A percentile compares a stretch with the other conserved stretches of the same genome.
Evolutionary conservation across 2,329 filamentous ascomycete species (phyloP).

Genomic region (Scortechinia acanthostroma): DNA sequence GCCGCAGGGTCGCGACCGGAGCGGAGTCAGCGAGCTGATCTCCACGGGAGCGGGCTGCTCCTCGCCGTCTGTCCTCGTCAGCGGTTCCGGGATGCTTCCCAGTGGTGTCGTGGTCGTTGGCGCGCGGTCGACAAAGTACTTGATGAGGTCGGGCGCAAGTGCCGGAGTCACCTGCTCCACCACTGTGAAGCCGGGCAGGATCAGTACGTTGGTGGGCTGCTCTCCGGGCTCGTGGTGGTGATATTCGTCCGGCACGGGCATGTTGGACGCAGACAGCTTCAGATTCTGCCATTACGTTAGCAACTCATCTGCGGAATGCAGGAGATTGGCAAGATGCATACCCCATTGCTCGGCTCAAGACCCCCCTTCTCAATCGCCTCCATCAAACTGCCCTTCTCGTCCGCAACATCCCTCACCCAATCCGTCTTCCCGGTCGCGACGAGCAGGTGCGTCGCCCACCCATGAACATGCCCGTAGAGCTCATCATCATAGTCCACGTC

Average conservation of each 20-base stretch:
- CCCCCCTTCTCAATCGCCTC: slow-evolving; percentile 27
- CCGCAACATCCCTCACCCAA: slow-evolving; percentile 58
- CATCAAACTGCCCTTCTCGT: slow-evolving; percentile 50
- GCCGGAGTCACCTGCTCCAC: slow-evolving; percentile 54
- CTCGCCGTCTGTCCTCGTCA: too few species aligned
- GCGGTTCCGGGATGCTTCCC: neutral
- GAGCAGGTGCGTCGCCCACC: slow-evolving; percentile 56
- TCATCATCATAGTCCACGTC: slow-evolving; percentile 47
- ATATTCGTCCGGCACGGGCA: slow-evolving; percentile 39
- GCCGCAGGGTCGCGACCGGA: slow-evolving; percentile 45
- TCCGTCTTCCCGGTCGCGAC: slow-evolving; percentile 64
- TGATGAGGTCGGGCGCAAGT: slow-evolving; percentile 42
- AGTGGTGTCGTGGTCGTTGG: slow-evolving; percentile 41
- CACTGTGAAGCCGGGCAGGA: slow-evolving; percentile 53
- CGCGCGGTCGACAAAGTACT: slow-evolving; percentile 40
- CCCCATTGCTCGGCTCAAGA: slow-evolving; percentile 7
- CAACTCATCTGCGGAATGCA: neutral
- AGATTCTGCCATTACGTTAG: slow-evolving; percentile 33
- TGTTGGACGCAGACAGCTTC: slow-evolving; percentile 60
- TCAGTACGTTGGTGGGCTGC: slow-evolving; percentile 43
- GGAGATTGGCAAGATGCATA: neutral
- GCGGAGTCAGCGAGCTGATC: slow-evolving; percentile 6
- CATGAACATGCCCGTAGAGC: slow-evolving; percentile 55
- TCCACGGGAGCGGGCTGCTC: neutral
- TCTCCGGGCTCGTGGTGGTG: slow-evolving; percentile 22